Percentiles rank a stretch among this genome's conserved stretches.
Evolutionary conservation across 2,329 filamentous ascomycete genomes (phyloP).

Genomic region (Fusarium denticulatum): DNA sequence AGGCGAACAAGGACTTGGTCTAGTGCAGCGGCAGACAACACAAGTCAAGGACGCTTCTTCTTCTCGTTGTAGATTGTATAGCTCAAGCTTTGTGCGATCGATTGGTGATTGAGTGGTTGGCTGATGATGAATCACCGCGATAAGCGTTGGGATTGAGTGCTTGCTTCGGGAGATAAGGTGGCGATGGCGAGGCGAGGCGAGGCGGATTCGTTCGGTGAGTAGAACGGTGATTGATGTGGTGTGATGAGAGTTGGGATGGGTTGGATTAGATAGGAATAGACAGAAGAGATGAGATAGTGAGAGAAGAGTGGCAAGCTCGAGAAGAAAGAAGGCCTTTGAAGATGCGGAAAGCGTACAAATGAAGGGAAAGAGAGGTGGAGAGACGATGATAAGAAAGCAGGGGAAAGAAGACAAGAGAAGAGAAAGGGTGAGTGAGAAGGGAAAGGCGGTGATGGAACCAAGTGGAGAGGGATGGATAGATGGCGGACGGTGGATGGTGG

Average conservation of each 20-base stretch:
- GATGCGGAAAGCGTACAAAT: conserved; percentile 47
- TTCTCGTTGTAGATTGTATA: conserved; percentile 43
- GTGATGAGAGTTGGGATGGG: conserved; percentile 7
- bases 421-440: conserved; percentile 47
- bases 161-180: conserved; percentile 39
- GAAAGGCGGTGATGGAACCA: conserved; percentile 51
- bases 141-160: conserved; percentile 30
- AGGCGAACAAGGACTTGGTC: conserved; percentile 32
- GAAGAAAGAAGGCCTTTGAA: conserved; percentile 50
- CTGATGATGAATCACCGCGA: conserved; percentile 37
- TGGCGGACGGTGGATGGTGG: conserved; percentile 23
- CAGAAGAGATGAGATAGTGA: conserved; percentile 36
- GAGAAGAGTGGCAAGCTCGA: conserved; percentile 48
- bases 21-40: conserved; percentile 32
- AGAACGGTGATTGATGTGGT: conserved; percentile 26
- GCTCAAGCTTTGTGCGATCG: conserved; percentile 35
- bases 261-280: conserved; percentile 30
- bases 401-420: conserved; percentile 47
- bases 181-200: conserved; percentile 40
- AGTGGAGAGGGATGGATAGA: conserved; percentile 48
- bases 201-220: conserved; percentile 33
- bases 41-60: conserved; percentile 47
- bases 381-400: conserved; percentile 47
- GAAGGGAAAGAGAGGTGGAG: conserved; percentile 47
- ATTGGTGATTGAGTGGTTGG: conserved; percentile 5